Percentiles rank a stretch among this genome's conserved stretches.
Evolutionary conservation across 768 basidiomycete genomes (phyloP).

Genomic region (Hirschioporus abietinus): DNA sequence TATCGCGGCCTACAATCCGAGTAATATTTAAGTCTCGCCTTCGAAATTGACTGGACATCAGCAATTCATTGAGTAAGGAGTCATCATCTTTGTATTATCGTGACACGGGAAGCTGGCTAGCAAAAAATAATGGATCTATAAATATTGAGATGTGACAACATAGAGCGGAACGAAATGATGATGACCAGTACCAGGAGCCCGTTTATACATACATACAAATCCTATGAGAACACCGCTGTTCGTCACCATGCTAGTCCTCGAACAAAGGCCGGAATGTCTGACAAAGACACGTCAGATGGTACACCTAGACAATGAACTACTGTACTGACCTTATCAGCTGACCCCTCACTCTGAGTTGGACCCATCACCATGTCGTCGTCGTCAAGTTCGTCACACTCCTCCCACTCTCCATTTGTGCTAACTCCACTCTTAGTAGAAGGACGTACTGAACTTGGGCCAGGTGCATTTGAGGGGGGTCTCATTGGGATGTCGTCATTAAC

Average conservation of each 20-base stretch:
- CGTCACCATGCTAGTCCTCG: background rate
- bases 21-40: no score
- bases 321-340: background rate
- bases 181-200: no score
- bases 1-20: no score
- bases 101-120: no score
- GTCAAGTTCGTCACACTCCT: background rate
- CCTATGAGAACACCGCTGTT: no score
- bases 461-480: background rate
- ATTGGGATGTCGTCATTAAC: conserved; percentile 17
- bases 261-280: background rate
- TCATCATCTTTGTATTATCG: no score
- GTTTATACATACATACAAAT: no score
- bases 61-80: no score
- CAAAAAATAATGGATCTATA: no score
- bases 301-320: background rate
- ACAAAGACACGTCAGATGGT: background rate
- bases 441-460: background rate
- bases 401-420: background rate
- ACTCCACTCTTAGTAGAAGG: background rate
- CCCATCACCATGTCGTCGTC: background rate
- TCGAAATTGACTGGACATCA: no score
- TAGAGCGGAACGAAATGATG: no score
- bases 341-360: background rate
- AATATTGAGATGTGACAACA: no score